phyloP scores from a whole-genome alignment of 2,329 filamentous ascomycete species.

The Ophiostoma sp. region DNA sequence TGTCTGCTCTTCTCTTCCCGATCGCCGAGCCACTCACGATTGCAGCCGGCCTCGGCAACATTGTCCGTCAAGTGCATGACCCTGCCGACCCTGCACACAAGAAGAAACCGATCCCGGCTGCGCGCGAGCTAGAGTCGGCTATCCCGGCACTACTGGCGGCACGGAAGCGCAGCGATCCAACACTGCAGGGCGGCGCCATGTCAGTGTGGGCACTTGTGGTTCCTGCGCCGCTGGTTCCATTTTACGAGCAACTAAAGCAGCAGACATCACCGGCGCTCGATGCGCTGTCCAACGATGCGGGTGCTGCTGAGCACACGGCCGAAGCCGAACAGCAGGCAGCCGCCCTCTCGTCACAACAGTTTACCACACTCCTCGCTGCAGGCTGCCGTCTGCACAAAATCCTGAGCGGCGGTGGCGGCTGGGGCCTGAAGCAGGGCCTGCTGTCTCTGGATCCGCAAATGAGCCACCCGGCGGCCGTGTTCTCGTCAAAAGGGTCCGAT shows the following conservation, averaged over 20 bases:
- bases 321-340: constrained; percentile 30
- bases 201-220: constrained; percentile 70
- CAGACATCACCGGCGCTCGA: constrained; percentile 13
- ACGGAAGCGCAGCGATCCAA: constrained; percentile 18
- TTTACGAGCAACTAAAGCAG: constrained; percentile 29
- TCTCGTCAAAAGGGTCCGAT: neutral
- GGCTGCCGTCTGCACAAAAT: constrained; percentile 46
- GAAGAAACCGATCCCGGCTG: constrained; percentile 52
- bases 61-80: constrained; percentile 58
- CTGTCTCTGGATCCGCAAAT: constrained; percentile 70
- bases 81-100: constrained; percentile 32
- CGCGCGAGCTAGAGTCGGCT: constrained; percentile 61
- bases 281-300: constrained; percentile 4
- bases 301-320: constrained; percentile 21
- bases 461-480: constrained; percentile 40
- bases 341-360: constrained; percentile 28
- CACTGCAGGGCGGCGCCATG: constrained; percentile 39
- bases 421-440: constrained; percentile 74
- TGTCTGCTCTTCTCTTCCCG: constrained; percentile 48
- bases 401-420: constrained; percentile 75
- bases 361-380: constrained; percentile 36
- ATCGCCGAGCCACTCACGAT: constrained; percentile 60
- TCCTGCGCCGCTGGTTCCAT: constrained; percentile 34
- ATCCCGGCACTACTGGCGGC: constrained; percentile 39
- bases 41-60: constrained; percentile 67